Conservation (phyloP, 805 yeast species). For the Metschnikowia bowlesiae region DNA sequence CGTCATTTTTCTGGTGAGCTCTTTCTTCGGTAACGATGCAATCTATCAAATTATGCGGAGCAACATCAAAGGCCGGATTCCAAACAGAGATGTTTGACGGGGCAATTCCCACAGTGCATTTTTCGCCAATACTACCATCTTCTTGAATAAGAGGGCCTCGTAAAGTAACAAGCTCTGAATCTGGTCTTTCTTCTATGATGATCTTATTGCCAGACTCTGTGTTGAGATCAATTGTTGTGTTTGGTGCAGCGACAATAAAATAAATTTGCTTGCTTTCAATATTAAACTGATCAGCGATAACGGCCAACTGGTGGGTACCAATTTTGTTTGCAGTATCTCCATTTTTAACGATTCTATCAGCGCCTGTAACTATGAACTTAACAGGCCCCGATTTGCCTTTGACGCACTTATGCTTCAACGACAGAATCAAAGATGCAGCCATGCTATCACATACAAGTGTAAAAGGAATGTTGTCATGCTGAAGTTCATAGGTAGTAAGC, state of each 20-base stretch:
- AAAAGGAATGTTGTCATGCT: slow-evolving; percentile 81
- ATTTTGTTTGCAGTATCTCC: slow-evolving; percentile 97
- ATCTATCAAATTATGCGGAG: slow-evolving; percentile 79
- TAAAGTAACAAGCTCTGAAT: slow-evolving; percentile 70
- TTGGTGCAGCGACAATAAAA: slow-evolving; percentile 94
- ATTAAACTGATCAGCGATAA: slow-evolving; percentile 54
- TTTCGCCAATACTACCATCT: slow-evolving; percentile 28
- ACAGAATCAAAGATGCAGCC: slow-evolving; percentile 69
- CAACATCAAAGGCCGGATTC: slow-evolving; percentile 96
- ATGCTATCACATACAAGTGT: slow-evolving; percentile 87
- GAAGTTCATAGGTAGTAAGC: slow-evolving; percentile 84
- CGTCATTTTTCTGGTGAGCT: slow-evolving; percentile 9
- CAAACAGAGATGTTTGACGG: slow-evolving; percentile 83
- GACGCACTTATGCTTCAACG: slow-evolving; percentile 30
- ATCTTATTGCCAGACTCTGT: slow-evolving; percentile 70
- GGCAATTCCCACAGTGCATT: slow-evolving; percentile 66
- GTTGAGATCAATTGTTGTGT: slow-evolving; percentile 75
- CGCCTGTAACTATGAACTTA: slow-evolving; percentile 87
- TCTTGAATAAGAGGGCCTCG: slow-evolving; percentile 48
- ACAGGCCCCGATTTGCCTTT: slow-evolving; percentile 53
- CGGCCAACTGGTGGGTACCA: slow-evolving; percentile 87
- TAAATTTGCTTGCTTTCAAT: slow-evolving; percentile 45
- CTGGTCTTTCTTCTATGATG: slow-evolving; percentile 82
- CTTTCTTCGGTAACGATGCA: slow-evolving; percentile 80
- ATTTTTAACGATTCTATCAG: slow-evolving; percentile 86